A percentile compares a stretch with the other conserved stretches of the same genome.
Evolutionary conservation across 345 rosid species (phyloP).

Genomic region (Abelmoschus esculentus): DNA sequence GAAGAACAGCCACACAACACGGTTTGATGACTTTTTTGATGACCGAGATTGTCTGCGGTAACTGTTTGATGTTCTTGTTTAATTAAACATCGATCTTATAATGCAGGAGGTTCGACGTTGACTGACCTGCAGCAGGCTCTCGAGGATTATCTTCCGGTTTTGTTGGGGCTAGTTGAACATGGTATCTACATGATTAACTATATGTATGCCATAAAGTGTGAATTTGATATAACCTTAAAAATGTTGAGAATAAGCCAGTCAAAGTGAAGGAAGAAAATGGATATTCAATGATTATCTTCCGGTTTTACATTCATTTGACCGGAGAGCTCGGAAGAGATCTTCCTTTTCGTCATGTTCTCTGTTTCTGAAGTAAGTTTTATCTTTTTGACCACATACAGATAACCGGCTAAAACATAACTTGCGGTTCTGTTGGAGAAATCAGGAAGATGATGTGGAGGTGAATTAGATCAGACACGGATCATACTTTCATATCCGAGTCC

Average conservation of each 20-base stretch:
- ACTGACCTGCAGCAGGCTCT: slow-evolving; percentile 65
- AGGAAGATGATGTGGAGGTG: slow-evolving; percentile 60
- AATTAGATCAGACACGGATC: not conserved
- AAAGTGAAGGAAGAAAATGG: not conserved
- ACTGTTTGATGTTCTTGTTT: slow-evolving; percentile 2
- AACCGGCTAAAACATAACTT: slow-evolving; percentile 39
- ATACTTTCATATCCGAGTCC: not conserved
- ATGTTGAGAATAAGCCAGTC: not conserved
- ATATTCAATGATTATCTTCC: not conserved
- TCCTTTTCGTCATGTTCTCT: not conserved
- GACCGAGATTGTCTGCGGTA: not conserved
- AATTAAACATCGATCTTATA: not conserved
- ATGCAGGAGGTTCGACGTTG: slow-evolving; percentile 58
- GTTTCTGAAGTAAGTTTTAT: slow-evolving; percentile 4
- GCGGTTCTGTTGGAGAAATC: slow-evolving; percentile 56
- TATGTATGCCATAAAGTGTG: not conserved
- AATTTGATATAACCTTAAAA: not conserved
- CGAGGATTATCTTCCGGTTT: slow-evolving; percentile 62
- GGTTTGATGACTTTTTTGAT: slow-evolving; percentile 25
- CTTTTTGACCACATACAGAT: slow-evolving; percentile 20
- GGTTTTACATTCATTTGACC: too few species aligned
- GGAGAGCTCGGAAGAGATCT: not conserved
- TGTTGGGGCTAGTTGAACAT: slow-evolving; percentile 49
- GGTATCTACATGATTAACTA: slow-evolving; percentile 20
- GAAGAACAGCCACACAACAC: slow-evolving; percentile 57